These are phyloP conservation scores for Nitzschia palea DNA, from an alignment of 108 stramenopile genomes.

Conservation along the genomic window DNA sequence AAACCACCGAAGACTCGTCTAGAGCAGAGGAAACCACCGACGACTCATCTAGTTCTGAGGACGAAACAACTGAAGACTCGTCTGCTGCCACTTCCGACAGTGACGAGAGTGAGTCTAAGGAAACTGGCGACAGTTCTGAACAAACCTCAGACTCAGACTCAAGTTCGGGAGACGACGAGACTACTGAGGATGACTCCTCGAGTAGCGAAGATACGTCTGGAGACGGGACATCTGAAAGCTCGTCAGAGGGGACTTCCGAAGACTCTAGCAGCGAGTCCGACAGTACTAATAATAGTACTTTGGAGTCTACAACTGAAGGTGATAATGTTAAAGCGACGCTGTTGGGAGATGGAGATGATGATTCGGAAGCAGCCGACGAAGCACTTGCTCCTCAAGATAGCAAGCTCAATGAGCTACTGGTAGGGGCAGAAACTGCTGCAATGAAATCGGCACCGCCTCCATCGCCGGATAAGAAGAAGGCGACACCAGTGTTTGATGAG, in stretches of 20 bases:
- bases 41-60: background rate
- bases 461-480: background rate
- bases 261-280: constrained; percentile 12
- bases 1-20: constrained; percentile 4
- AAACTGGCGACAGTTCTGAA: constrained; percentile 4
- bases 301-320: constrained; percentile 1
- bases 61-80: background rate
- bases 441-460: constrained; percentile 1
- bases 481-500: constrained; percentile 3
- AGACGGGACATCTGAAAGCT: constrained; percentile 1
- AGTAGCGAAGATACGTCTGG: constrained; percentile 8
- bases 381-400: constrained; percentile 4
- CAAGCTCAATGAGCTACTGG: constrained; percentile 25
- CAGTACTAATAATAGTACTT: constrained; percentile 11
- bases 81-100: background rate
- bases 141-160: constrained; percentile 5
- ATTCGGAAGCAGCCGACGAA: constrained; percentile 6
- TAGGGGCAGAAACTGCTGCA: constrained; percentile 24
- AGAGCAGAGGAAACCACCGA: background rate
- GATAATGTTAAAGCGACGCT: background rate
- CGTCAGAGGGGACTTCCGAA: background rate
- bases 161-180: constrained; percentile 20
- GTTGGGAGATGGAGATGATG: constrained; percentile 9
- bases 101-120: background rate
- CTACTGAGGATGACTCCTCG: background rate